Evolutionary conservation across 257 asterid genomes (phyloP).

Genomic region (Lithospermum erythrorhizon): DNA sequence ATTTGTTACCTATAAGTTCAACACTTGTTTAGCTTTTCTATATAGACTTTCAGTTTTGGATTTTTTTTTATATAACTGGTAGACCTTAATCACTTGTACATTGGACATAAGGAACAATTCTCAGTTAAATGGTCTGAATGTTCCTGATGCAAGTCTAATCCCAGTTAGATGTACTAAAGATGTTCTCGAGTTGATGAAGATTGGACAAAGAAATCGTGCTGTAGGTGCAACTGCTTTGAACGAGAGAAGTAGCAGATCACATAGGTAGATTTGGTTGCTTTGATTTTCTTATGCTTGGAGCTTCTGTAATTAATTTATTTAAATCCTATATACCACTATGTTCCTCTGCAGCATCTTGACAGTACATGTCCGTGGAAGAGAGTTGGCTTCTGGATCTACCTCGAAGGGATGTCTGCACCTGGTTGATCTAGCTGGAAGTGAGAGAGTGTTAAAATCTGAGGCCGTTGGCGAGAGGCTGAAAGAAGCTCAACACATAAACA

Average conservation of each 20-base stretch:
- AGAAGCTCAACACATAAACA: constrained; percentile 91
- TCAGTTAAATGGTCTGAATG: constrained; percentile 86
- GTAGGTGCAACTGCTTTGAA: constrained; percentile 95
- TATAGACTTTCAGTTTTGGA: neutral
- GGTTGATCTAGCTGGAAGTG: constrained; percentile 94
- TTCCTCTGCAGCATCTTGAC: constrained; percentile 60
- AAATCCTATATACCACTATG: neutral
- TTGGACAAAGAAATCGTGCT: constrained; percentile 77
- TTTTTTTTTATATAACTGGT: constrained; percentile 1
- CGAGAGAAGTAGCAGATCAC: constrained; percentile 84
- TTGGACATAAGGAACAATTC: constrained; percentile 85
- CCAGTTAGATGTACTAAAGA: constrained; percentile 75
- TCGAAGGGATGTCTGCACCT: constrained; percentile 83
- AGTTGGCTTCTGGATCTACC: constrained; percentile 59
- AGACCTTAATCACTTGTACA: constrained; percentile 48
- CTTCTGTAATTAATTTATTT: neutral
- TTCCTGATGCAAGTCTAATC: constrained; percentile 78
- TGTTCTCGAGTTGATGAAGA: constrained; percentile 84
- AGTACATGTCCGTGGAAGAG: constrained; percentile 84
- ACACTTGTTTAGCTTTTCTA: neutral
- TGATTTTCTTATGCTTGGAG: no score
- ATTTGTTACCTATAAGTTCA: no score
- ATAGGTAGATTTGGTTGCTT: constrained; percentile 35
- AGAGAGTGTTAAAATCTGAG: constrained; percentile 84
- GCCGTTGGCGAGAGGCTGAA: constrained; percentile 88